A percentile compares a stretch with the other conserved stretches of the same genome.
phyloP scores from a whole-genome alignment of 208 protist species.

The Crithidia bombi region DNA sequence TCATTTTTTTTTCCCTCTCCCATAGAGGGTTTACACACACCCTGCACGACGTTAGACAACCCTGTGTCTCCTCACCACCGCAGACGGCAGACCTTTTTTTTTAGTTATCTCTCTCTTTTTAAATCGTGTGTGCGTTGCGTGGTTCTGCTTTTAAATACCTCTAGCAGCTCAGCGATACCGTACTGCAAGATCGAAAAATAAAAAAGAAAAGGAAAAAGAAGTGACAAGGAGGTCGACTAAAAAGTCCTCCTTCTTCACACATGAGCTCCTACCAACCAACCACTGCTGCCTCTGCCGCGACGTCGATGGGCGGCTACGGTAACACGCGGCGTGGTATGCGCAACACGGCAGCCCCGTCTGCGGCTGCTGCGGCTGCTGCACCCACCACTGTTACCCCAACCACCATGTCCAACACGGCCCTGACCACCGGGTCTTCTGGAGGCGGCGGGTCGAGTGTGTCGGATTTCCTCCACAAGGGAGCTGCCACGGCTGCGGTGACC shows the following conservation, averaged over 20 bases:
- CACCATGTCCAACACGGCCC: background rate
- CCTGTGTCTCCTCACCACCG: too few species aligned
- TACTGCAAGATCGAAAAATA: background rate
- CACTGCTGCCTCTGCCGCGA: background rate
- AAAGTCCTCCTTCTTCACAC: too few species aligned
- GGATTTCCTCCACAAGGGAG: slow-evolving; percentile 5
- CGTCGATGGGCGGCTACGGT: slow-evolving; percentile 18
- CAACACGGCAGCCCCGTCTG: slow-evolving; percentile 3
- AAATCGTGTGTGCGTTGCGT: background rate
- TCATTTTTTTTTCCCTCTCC: too few species aligned
- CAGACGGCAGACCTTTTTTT: too few species aligned
- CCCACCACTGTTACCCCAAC: background rate
- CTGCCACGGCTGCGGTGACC: background rate
- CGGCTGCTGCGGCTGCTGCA: background rate
- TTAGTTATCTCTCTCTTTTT: too few species aligned
- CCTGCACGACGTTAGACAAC: background rate
- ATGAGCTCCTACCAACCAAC: slow-evolving; percentile 30
- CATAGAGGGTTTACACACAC: too few species aligned
- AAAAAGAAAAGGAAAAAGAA: slow-evolving; percentile 2
- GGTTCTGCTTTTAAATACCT: background rate
- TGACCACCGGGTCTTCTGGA: background rate
- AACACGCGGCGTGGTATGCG: slow-evolving; percentile 7
- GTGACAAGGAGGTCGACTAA: background rate
- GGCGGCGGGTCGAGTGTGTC: background rate
- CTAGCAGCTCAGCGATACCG: too few species aligned